Evolutionary conservation across 371 early-diverging fungal genomes (phyloP).

Genomic region (Rhizopus delemar): DNA sequence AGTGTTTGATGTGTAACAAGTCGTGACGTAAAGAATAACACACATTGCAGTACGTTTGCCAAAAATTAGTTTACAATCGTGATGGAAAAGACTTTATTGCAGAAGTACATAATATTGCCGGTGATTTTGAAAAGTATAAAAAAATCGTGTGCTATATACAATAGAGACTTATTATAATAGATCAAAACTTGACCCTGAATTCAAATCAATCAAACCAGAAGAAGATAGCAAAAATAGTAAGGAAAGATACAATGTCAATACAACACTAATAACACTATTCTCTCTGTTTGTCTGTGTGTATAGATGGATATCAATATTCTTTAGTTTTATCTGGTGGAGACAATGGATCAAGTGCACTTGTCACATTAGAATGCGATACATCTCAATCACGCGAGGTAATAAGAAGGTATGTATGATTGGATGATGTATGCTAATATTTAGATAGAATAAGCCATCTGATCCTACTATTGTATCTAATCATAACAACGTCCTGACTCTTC

Average conservation of each 20-base stretch:
- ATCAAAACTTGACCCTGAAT: conserved; percentile 13
- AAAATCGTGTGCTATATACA: not conserved
- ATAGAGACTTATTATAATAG: conserved; percentile 3
- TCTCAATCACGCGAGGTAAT: conserved; percentile 19
- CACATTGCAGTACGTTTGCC: conserved; percentile 25
- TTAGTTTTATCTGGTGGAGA: conserved; percentile 31
- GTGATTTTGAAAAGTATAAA: conserved; percentile 26
- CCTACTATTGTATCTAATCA: conserved; percentile 37
- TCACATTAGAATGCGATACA: conserved; percentile 35
- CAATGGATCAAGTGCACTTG: conserved; percentile 23
- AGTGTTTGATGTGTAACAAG: conserved; percentile 5
- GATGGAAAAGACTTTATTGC: conserved; percentile 11
- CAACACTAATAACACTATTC: not conserved
- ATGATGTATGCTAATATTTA: not conserved
- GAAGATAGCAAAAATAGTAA: conserved; percentile 35
- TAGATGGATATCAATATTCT: conserved; percentile 31
- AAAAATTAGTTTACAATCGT: conserved; percentile 19
- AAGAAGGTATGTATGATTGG: not conserved
- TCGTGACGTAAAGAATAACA: not conserved
- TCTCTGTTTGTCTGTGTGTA: not conserved
- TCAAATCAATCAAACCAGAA: conserved; percentile 21
- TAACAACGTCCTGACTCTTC: conserved; percentile 37
- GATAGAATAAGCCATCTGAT: conserved; percentile 27
- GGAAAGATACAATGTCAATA: not conserved
- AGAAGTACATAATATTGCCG: conserved; percentile 30